Evolutionary conservation across 2,329 filamentous ascomycete genomes (phyloP).

Genomic region (Pseudogymnoascus sp.): DNA sequence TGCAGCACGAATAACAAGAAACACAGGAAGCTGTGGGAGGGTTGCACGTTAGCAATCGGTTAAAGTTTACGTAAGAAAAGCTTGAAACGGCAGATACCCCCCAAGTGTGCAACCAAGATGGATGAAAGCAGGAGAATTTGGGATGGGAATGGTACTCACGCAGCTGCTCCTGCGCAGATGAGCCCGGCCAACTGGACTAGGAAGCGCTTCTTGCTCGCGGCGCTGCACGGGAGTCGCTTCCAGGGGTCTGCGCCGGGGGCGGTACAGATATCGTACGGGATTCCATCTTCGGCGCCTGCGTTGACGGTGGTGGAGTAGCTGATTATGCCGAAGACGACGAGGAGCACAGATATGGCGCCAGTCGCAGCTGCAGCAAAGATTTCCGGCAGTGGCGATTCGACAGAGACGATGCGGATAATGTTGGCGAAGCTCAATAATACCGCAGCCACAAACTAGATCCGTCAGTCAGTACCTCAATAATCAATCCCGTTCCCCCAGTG

Average conservation of each 20-base stretch:
- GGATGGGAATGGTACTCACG: not conserved
- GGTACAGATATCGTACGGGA: not conserved
- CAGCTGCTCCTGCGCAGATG: not conserved
- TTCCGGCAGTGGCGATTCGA: not conserved
- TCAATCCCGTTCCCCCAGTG: not conserved
- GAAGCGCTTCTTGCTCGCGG: not conserved
- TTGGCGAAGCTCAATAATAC: not conserved
- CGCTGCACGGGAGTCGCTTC: not conserved
- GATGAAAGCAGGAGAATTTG: not conserved
- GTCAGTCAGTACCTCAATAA: not conserved
- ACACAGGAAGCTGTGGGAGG: not conserved
- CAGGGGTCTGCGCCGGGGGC: not conserved
- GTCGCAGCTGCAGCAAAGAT: not conserved
- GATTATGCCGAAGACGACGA: not conserved
- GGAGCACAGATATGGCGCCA: not conserved
- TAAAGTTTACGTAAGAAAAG: not conserved
- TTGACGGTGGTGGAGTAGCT: not conserved
- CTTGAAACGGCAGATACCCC: not conserved
- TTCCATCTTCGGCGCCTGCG: not conserved
- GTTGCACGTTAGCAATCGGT: not conserved
- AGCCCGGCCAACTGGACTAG: not conserved
- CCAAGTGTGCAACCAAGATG: not conserved
- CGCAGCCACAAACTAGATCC: not conserved
- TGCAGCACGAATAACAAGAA: not conserved
- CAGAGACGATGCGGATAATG: not conserved